Evolutionary conservation across 148 eudicot genomes (phyloP).

Genomic region (Diospyros kaki): DNA sequence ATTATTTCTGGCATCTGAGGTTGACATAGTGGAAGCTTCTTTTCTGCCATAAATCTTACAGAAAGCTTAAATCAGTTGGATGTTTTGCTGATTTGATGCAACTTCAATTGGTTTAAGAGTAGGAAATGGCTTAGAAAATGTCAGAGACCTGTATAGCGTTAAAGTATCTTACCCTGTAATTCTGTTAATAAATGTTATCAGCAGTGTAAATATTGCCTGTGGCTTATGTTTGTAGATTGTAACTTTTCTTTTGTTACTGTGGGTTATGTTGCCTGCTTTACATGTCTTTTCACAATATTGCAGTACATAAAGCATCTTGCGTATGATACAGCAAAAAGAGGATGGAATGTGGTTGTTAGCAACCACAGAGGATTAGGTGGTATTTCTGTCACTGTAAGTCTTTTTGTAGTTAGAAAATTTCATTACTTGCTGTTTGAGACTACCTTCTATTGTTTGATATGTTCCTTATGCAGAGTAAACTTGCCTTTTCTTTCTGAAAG

Average conservation of each 20-base stretch:
- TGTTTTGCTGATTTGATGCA: background rate
- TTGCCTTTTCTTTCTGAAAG: background rate
- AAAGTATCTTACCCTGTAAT: background rate
- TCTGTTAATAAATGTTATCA: no score
- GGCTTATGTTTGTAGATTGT: background rate
- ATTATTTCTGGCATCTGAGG: background rate
- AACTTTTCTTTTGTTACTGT: background rate
- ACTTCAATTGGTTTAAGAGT: background rate
- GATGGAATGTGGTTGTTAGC: constrained; percentile 83
- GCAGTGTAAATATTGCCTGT: background rate
- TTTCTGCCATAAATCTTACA: background rate
- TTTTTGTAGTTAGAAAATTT: background rate
- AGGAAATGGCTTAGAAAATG: background rate
- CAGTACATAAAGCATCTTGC: constrained; percentile 87
- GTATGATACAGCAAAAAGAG: constrained; percentile 66
- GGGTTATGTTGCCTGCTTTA: background rate
- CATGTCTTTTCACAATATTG: constrained; percentile 9
- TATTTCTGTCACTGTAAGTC: constrained; percentile 80
- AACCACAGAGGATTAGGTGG: constrained; percentile 98
- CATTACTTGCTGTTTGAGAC: background rate
- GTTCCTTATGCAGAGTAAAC: background rate
- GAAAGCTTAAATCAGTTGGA: background rate
- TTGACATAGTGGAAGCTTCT: background rate
- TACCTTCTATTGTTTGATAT: background rate
- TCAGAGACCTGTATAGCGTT: background rate